Base-by-base conservation (phyloP, 2,329 filamentous ascomycete genomes). In the Diaporthe sp. region DNA sequence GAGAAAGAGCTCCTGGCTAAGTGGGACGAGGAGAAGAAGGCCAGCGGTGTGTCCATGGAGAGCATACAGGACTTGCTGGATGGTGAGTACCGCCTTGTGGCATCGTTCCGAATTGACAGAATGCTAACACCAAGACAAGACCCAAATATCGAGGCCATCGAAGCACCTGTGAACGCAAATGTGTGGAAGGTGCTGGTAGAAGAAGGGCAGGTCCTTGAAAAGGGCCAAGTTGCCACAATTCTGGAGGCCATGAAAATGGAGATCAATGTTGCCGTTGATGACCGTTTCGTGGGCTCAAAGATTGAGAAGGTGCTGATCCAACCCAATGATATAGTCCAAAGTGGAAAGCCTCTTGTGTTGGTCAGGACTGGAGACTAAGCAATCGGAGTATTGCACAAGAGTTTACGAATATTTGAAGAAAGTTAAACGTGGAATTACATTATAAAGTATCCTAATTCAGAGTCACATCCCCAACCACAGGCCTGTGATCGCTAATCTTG, bases 181-280 rank as follows among this genome's bases (percentile, higher is more conserved):
- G 85, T 90, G 0, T 91, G 88, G 88, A 90, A 90, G 76, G 82
- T 90, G 1, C 79, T 85, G 9, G 83, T 87, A 4, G 79, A 85
- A 20, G 82, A 85, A 39, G 87, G 87, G 0, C 83, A 88, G 17
- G 72, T 78, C 2, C 58, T 90, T 4, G 81, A 84, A 17, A 81
- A 84, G 15, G 85, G 85, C 10, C 84, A 89, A 34, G 79, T 85
- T 0, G 83, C 87, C 1, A 81, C 85, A 2, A 86, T 90, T 3
- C 81, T 90, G 4, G 89, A 91, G 74, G 88, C 89, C 0, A 91
- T 91, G 89, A 90, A 91, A 80, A 86, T 90, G 83, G 89, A 90
- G 78, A 88, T 90, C 75, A 83, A 84, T 20, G 84, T 88, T 2
- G 34, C 55, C 0, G 68, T 73, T 9, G 76, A 76, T 31, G 75